Evolutionary conservation across 129 eudicot species (phyloP).

Genomic region (Arctium lappa): DNA sequence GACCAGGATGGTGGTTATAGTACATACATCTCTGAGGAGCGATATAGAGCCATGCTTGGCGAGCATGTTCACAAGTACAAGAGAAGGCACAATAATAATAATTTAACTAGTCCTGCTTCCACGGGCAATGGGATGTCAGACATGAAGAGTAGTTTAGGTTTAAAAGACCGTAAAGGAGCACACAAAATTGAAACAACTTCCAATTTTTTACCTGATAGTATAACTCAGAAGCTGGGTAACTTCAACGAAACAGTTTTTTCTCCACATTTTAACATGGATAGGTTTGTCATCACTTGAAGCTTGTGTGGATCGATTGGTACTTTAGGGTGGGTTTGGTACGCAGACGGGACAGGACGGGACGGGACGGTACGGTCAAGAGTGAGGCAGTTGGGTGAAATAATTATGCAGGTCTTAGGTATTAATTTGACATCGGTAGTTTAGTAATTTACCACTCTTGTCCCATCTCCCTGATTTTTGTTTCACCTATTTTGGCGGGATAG

Average conservation of each 20-base stretch:
- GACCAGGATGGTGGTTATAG: conserved; percentile 42
- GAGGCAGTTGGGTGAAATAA: not conserved
- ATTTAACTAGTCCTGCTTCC: conserved; percentile 42
- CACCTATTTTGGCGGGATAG: not conserved
- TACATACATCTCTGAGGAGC: conserved; percentile 59
- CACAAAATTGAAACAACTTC: conserved; percentile 32
- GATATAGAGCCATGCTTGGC: conserved; percentile 75
- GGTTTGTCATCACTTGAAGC: not conserved
- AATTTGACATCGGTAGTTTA: not conserved
- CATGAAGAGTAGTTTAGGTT: conserved; percentile 32
- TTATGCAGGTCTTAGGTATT: not conserved
- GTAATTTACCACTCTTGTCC: not conserved
- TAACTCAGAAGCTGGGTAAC: conserved; percentile 45
- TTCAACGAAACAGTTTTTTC: conserved; percentile 38
- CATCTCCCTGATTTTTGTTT: not conserved
- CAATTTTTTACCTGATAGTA: conserved; percentile 1
- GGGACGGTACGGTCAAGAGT: not conserved
- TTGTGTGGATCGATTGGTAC: not conserved
- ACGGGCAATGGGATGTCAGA: conserved; percentile 33
- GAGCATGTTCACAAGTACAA: conserved; percentile 69
- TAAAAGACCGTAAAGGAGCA: conserved; percentile 47
- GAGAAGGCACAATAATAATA: conserved; percentile 50
- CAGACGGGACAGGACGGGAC: not conserved
- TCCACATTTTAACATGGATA: conserved; percentile 22
- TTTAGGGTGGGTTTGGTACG: not conserved